Evolutionary conservation across 108 stramenopile species (phyloP).

Genomic region (Schizochytrium sp.): DNA sequence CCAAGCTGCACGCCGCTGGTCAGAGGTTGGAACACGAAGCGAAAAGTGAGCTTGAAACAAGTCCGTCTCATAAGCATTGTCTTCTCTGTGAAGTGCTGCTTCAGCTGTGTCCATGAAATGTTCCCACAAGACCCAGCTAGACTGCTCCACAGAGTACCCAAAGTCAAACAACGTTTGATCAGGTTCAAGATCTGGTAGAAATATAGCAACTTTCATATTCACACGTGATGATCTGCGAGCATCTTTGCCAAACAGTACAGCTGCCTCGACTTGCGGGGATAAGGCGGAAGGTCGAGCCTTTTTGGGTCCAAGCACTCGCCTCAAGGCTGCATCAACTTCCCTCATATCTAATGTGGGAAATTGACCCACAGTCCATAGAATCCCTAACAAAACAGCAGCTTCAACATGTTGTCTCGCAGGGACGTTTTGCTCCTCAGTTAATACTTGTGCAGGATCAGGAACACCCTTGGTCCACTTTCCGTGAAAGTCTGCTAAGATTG

Average conservation of each 20-base stretch:
- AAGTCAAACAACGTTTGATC: background rate
- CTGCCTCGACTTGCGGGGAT: background rate
- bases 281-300: background rate
- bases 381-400: background rate
- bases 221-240: background rate
- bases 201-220: background rate
- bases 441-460: too few relatives aligned
- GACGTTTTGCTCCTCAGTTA: background rate
- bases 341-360: background rate
- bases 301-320: background rate
- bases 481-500: background rate
- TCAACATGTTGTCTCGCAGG: background rate
- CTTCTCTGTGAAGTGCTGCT: too few relatives aligned
- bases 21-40: background rate
- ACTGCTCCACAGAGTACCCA: background rate
- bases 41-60: too few relatives aligned
- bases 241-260: background rate
- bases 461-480: too few relatives aligned
- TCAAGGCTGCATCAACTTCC: background rate
- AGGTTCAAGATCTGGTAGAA: background rate
- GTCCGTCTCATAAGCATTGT: too few relatives aligned
- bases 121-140: background rate
- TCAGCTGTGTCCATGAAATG: background rate
- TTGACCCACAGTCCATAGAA: constrained; percentile 13
- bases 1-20: constrained; percentile 32